Percentiles rank a stretch among this genome's conserved stretches.
phyloP scores from a whole-genome alignment of 169 alveolate genomes.

The Plasmodium chabaudi region DNA sequence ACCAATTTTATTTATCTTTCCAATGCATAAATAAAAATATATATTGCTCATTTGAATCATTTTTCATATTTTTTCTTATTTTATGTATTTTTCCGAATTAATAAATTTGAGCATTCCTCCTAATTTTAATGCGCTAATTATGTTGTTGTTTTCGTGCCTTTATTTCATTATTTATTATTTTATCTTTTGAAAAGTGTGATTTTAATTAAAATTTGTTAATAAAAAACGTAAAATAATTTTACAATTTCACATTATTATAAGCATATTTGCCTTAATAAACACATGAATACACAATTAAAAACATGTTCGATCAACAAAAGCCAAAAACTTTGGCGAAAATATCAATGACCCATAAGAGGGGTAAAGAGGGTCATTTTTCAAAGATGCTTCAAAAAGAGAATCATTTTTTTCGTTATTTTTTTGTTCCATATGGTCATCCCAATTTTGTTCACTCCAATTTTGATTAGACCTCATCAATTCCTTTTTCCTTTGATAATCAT shows the following conservation, averaged over 20 bases:
- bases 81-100: too few species aligned
- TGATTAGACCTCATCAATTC: background rate
- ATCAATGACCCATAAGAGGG: slow-evolving; percentile 73
- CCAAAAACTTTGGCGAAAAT: slow-evolving; percentile 50
- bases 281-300: slow-evolving; percentile 13
- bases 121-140: too few species aligned
- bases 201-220: background rate
- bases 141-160: background rate
- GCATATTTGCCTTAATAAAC: too few species aligned
- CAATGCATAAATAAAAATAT: background rate
- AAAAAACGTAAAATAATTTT: background rate
- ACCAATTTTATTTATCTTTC: background rate
- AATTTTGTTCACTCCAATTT: background rate
- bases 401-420: background rate
- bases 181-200: background rate
- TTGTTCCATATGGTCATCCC: background rate
- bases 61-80: background rate
- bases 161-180: background rate
- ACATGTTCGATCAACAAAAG: slow-evolving; percentile 58
- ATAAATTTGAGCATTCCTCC: too few species aligned
- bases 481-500: slow-evolving; percentile 51
- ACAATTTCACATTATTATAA: too few species aligned
- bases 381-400: background rate
- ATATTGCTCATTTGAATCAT: background rate
- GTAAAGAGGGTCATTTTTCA: slow-evolving; percentile 40